Evolutionary conservation across 169 alveolate genomes (phyloP).

Genomic region (Neospora caninum): DNA sequence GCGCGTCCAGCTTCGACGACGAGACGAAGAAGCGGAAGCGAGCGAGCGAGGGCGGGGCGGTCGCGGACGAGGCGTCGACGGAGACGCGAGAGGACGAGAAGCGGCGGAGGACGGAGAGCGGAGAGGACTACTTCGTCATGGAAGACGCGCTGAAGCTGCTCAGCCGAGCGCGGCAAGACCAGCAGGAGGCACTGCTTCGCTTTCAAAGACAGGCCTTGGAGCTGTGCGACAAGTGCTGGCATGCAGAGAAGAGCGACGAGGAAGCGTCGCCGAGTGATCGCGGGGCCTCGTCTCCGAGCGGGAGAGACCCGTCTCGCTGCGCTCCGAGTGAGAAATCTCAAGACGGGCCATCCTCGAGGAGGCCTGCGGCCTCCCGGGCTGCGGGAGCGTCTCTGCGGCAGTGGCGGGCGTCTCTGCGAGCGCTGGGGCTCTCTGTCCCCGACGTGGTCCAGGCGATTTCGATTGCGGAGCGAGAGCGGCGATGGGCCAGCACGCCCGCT

Average conservation of each 20-base stretch:
- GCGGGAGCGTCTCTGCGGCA: neutral
- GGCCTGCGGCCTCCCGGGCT: neutral
- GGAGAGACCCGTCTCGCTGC: too few relatives aligned
- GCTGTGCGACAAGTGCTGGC: neutral
- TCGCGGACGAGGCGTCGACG: neutral
- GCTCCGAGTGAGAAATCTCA: too few relatives aligned
- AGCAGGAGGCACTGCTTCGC: slow-evolving; percentile 46
- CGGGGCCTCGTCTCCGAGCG: too few relatives aligned
- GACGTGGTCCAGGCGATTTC: slow-evolving; percentile 34
- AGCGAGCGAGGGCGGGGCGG: neutral
- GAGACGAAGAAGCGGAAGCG: neutral
- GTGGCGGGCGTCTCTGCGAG: slow-evolving; percentile 28
- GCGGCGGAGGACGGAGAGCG: neutral
- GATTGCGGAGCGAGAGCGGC: slow-evolving; percentile 45
- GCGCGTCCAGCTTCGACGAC: too few relatives aligned
- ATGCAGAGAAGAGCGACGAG: neutral
- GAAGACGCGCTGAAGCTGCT: slow-evolving; percentile 50
- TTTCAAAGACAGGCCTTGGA: slow-evolving; percentile 37
- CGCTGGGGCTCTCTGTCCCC: slow-evolving; percentile 22
- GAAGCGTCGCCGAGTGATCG: too few relatives aligned
- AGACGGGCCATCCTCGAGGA: neutral
- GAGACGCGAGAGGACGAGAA: neutral
- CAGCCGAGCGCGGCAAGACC: slow-evolving; percentile 22
- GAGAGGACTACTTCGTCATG: slow-evolving; percentile 30
- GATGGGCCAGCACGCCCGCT: neutral